Conservation (phyloP, 805 yeast species). For the Candida manassasensis region DNA sequence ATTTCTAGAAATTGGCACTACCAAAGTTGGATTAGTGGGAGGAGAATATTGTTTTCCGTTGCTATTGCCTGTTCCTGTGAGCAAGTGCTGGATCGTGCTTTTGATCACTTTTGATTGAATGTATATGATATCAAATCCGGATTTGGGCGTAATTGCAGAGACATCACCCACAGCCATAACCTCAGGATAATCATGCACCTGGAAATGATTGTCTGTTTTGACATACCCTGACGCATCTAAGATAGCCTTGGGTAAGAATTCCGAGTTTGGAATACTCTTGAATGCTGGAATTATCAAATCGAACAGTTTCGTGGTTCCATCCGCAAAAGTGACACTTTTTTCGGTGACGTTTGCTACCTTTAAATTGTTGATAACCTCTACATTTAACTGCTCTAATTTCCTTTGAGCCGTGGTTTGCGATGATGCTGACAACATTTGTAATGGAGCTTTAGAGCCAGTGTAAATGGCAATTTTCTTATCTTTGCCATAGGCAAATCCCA, state of each 20-base stretch:
- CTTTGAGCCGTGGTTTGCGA: constrained; percentile 11
- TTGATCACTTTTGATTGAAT: constrained; percentile 17
- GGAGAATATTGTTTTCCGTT: not conserved
- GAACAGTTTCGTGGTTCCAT: constrained; percentile 15
- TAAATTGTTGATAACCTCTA: constrained; percentile 19
- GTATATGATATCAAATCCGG: constrained; percentile 23
- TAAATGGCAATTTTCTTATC: constrained; percentile 21
- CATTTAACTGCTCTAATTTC: constrained; percentile 15
- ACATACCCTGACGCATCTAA: constrained; percentile 26
- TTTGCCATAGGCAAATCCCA: constrained; percentile 17
- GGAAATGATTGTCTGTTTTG: constrained; percentile 21
- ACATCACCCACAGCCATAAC: constrained; percentile 37
- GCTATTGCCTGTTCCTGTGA: constrained; percentile 1
- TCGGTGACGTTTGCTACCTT: constrained; percentile 7
- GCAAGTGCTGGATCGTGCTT: constrained; percentile 2
- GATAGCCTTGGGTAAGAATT: constrained; percentile 20
- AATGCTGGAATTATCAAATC: constrained; percentile 28
- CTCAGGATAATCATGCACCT: constrained; percentile 19
- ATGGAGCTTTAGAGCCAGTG: constrained; percentile 20
- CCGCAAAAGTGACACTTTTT: constrained; percentile 12
- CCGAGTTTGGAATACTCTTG: constrained; percentile 27
- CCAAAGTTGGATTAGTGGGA: constrained; percentile 10
- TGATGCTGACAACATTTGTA: constrained; percentile 12
- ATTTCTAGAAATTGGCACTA: constrained; percentile 29
- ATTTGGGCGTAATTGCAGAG: constrained; percentile 15